Evolutionary conservation across 805 yeast species (phyloP), one percentile per base, ranked within the genome.

Genomic region (Lachancea cidri): DNA sequence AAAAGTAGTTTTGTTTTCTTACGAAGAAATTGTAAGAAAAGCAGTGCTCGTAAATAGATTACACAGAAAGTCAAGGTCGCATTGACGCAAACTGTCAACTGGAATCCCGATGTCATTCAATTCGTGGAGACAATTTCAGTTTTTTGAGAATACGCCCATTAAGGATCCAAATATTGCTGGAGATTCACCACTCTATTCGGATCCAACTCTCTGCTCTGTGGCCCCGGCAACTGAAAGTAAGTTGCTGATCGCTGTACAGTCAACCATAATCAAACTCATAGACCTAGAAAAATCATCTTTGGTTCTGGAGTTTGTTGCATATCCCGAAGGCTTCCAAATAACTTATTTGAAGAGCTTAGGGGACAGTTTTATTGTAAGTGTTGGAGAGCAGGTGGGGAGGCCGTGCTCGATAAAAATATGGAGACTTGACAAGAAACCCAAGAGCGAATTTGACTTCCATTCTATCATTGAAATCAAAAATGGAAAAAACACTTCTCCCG

Each of bases 61-160:
- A n/a, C n/a, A n/a, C n/a, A n/a, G n/a, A n/a, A n/a, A n/a, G n/a
- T n/a, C n/a, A n/a, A n/a, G n/a, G n/a, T n/a, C n/a, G n/a, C 29
- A 8, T 24, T 8, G 13, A 24, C 11, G 13, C 29, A 9, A 54
- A 49, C 16, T 31, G 30, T 30, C n/a, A n/a, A n/a, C n/a, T n/a
- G n/a, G n/a, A 29, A 18, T 31, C 29, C 44, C 43, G 24, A 54
- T 56, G 61, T 49, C 62, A 16, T 34, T 54, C 8, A 42, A 47
- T 14, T 55, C 68, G 5, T 84, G 89, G 89, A 70, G 91, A 45
- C 95, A 85, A 55, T 85, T 91, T 63, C 86, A 86, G 46, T 84
- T 91, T 62, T 88, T 84, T 60, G 96, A 87, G 39, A 72, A 77
- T 29, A 72, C 80, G 0, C 96, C 96, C 4, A 83, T 93, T 15